Base-by-base conservation (phyloP, 345 rosid genomes). In the Populus alba region DNA sequence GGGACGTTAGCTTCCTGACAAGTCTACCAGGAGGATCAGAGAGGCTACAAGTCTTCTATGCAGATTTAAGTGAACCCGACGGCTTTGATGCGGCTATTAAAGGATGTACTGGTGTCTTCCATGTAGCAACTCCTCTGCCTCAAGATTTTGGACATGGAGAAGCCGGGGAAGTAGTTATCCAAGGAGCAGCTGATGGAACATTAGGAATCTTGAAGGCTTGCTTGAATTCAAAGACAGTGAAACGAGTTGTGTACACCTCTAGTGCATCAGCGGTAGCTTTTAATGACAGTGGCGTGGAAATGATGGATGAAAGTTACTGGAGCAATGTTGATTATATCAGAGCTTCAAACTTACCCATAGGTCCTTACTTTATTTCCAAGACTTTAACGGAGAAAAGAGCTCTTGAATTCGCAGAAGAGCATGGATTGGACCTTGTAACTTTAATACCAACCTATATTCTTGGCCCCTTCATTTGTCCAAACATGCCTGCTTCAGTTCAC, bases 161-260 rank as follows among this genome's bases (percentile, higher is more conserved):
- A 25, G 71, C 92, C 5, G 93, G 87, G 61, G 89, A 85, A 49
- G 80, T 73, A 8, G 80, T 87, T 18, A 88, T 86, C 0, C 81
- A 87, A 57, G 86, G 92, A 72, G 68, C 92, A 51, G 76, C 88
- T 1, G 81, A 83, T 23, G 97, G 92, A 74, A 61, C 85, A 3
- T 13, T 84, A 35, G 92, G 94, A 23, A 89, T 94, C 55, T 62
- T 92, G 7, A 89, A 80, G 66, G 84, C 90, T 8, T 91, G 90
- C 85, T 38, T 84, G 72, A 81, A 86, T 22, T 78, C 90, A 8
- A 87, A 85, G 55, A 91, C 92, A 0, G 92, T 92, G 37, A 89
- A 86, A 78, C 79, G 91, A 18, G 86, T 91, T 4, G 87, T 92
- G 3, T 94, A 86, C 83, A 91, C 95, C 61, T 90, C 94, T 5